phyloP scores from a whole-genome alignment of 768 basidiomycete genomes.

The Mycena olivaceomarginata region DNA sequence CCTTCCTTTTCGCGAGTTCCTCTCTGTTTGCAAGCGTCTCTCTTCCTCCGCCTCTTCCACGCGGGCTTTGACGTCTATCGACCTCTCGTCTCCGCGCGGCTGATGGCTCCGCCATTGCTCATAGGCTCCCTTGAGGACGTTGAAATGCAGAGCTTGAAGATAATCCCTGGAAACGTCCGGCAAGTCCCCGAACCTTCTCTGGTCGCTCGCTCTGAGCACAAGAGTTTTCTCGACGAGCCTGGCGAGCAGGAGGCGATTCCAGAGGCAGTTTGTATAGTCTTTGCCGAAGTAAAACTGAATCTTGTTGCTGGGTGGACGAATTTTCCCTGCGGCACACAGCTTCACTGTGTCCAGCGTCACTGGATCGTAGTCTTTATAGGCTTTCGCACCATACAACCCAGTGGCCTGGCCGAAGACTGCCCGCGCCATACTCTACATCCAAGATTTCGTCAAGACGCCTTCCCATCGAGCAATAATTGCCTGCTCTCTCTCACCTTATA shows the following conservation, averaged over 20 bases:
- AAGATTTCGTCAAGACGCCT: background rate
- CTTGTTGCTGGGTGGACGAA: background rate
- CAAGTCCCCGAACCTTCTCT: background rate
- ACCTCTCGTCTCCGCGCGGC: background rate
- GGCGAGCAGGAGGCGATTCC: background rate
- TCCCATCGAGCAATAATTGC: background rate
- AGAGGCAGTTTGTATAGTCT: background rate
- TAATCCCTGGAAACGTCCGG: background rate
- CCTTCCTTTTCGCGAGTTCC: background rate
- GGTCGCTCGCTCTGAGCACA: background rate
- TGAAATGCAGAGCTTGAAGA: background rate
- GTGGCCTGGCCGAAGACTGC: background rate
- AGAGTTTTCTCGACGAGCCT: background rate
- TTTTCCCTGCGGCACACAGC: background rate
- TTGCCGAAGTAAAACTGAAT: background rate
- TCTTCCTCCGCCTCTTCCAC: background rate
- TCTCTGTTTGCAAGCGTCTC: background rate
- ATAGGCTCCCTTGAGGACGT: background rate
- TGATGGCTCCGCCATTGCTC: background rate
- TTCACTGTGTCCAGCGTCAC: background rate
- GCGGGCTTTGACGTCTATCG: background rate
- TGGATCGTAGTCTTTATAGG: background rate
- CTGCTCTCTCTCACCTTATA: background rate
- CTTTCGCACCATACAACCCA: background rate
- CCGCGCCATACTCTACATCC: background rate